Percentiles rank a stretch among this genome's conserved stretches.
Evolutionary conservation across 495 filamentous ascomycete genomes (phyloP).

Genomic region (Durotheca rogersii): DNA sequence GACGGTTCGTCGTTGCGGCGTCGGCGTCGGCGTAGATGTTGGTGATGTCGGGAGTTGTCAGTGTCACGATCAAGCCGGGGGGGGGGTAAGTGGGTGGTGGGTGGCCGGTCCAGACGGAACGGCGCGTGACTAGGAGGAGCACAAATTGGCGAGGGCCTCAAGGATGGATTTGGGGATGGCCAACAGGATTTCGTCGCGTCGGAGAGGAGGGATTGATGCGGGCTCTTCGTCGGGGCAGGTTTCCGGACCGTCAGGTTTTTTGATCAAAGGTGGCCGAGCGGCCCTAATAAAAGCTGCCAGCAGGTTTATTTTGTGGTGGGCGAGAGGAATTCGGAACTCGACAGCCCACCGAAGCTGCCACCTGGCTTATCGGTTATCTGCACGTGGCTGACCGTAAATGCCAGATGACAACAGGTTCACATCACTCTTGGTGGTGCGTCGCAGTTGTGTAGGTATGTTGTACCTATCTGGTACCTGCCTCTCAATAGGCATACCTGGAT

Average conservation of each 20-base stretch:
- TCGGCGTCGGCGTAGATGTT: neutral
- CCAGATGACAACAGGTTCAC: neutral
- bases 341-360: constrained; percentile 28
- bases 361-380: constrained; percentile 32
- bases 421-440: neutral
- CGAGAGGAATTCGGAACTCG: constrained; percentile 11
- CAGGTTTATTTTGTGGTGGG: constrained; percentile 9
- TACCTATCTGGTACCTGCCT: too few relatives aligned
- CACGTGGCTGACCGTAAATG: constrained; percentile 11
- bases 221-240: constrained; percentile 5
- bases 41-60: neutral
- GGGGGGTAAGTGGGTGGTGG: too few relatives aligned
- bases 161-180: constrained; percentile 8
- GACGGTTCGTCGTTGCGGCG: too few relatives aligned
- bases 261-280: constrained; percentile 26
- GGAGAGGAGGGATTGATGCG: constrained; percentile 17
- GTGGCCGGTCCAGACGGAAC: neutral
- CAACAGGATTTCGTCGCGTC: constrained; percentile 21
- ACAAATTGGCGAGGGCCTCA: constrained; percentile 7
- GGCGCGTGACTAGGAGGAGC: constrained; percentile 15
- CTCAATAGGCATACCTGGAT: too few relatives aligned
- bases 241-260: constrained; percentile 16
- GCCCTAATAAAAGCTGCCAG: constrained; percentile 18
- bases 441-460: neutral
- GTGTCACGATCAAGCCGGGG: neutral